Evolutionary conservation across 208 protist genomes (phyloP), one percentile per base, ranked within the genome.

Genomic region (Leishmania mexicana): DNA sequence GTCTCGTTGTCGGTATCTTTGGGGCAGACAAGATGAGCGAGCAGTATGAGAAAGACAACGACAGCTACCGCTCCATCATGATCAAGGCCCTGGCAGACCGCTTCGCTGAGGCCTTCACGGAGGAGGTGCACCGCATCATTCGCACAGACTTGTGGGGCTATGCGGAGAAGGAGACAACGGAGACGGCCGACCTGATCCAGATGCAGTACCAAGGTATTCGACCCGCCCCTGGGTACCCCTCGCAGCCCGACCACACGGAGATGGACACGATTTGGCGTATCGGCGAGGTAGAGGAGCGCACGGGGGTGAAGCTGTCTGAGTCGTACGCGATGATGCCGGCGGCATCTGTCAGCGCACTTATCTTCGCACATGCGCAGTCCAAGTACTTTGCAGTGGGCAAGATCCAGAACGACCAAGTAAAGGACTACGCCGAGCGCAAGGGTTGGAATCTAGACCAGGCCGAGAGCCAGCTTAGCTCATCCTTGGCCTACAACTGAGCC

Each of bases 361-460:
- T 97, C 77, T 99, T 99, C 81, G 95, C 95, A 40, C 88, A 99
- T 83, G 89, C 90, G 40, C 81, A 99, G 62, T 92, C 97, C 2
- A 93, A 98, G 82, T 99, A 99, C 90, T 99, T 99, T 85, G 96
- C 96, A 21, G 97, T 99, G 54, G 98, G 98, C 57, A 99, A 99
- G 81, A 92, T 99, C 62, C 78, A 89, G 68, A 96, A 98, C 84
- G 98, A 99, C 78, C 98, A 99, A 89, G 89, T 98, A 17, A 84
- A 89, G 64, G 88, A 91, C 76, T 99, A 99, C 87, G 90, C 95
- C 47, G 42, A 47, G 7, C 89, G 97, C 72, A 99, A 98, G 79
- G 81, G 84, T 21, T 91, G 84, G 83, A 76, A 80, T 40, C n/a
- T 90, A 19, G 87, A 94, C 67, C 80, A 85, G 54, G 77, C 75